Evolutionary conservation across 2,329 filamentous ascomycete genomes (phyloP), one percentile per base, ranked within the genome.

Genomic region (Paraconiothyrium sp.): DNA sequence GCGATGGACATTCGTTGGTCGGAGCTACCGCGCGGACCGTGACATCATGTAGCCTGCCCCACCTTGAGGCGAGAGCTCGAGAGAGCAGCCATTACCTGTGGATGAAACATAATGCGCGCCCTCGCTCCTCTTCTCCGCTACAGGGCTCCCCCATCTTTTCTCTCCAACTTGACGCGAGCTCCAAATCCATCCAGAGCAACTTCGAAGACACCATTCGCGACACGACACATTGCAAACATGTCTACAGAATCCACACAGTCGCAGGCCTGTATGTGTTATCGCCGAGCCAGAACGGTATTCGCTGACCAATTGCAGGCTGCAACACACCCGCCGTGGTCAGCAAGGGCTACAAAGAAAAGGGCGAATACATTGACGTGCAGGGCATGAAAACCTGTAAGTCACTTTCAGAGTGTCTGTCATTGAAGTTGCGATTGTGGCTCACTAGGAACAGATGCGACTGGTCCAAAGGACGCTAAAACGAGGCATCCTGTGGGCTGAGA

Each of bases 301-400:
- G 54, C 60, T 66, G 43, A 69, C 56, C 41, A 52, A 60, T 60
- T 61, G 49, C 55, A 75, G 73, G 82, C 77, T 86, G 84, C 77
- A 82, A 81, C 65, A 80, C 84, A 20, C 84, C 84, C 13, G 82
- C 83, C 7, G 79, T 84, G 47, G 78, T 83, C 14, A 72, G 72
- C 67, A 78, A 83, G 59, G 81, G 78, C 69, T 89, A 89, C 76
- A 75, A 84, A 68, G 76, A 80, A 62, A 89, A 89, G 76, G 87
- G 87, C 56, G 79, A 84, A 67, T 89, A 84, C 72, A 86, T 84
- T 68, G 84, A 83, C 59, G 80, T 88, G 70, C 83, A 87, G 77
- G 87, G 87, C 66, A 67, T 89, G 78, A 88, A 88, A 78, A 89
- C 87, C 4, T 89, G 84, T 86, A 73, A 6, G 79, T 75, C 35